phyloP scores from a whole-genome alignment of 2,329 filamentous ascomycete genomes.

The Ascosphaera aggregata region DNA sequence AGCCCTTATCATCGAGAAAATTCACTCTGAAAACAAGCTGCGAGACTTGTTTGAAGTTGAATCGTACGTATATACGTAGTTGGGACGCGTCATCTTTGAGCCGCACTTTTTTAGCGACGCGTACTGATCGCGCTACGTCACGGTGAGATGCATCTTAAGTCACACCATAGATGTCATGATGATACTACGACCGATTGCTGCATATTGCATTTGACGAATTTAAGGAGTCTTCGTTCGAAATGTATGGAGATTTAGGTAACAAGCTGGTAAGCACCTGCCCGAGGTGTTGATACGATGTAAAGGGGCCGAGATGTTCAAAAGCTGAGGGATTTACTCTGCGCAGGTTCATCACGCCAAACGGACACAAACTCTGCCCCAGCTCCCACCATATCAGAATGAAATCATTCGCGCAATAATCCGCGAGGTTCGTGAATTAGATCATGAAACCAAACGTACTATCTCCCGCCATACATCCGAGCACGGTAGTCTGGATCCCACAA shows the following conservation, averaged over 20 bases:
- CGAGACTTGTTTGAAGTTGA: too few species aligned
- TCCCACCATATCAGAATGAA: constrained; percentile 84
- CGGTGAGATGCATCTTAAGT: too few species aligned
- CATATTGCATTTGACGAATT: too few species aligned
- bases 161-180: too few species aligned
- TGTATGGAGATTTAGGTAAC: constrained; percentile 76
- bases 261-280: constrained; percentile 40
- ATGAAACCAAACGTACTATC: constrained; percentile 27
- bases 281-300: not conserved
- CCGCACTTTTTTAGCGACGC: too few species aligned
- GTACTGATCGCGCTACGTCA: too few species aligned
- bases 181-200: too few species aligned
- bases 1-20: too few species aligned
- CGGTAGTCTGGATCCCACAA: not conserved
- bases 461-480: not conserved
- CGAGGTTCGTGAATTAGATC: constrained; percentile 83
- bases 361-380: constrained; percentile 60
- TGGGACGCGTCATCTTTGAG: too few species aligned
- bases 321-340: constrained; percentile 2
- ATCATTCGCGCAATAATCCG: constrained; percentile 67
- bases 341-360: constrained; percentile 92
- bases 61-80: too few species aligned
- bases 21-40: too few species aligned
- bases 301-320: not conserved
- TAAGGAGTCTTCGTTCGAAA: constrained; percentile 23